Conservation (phyloP, 169 alveolate species). For the Plasmodium berghei region DNA sequence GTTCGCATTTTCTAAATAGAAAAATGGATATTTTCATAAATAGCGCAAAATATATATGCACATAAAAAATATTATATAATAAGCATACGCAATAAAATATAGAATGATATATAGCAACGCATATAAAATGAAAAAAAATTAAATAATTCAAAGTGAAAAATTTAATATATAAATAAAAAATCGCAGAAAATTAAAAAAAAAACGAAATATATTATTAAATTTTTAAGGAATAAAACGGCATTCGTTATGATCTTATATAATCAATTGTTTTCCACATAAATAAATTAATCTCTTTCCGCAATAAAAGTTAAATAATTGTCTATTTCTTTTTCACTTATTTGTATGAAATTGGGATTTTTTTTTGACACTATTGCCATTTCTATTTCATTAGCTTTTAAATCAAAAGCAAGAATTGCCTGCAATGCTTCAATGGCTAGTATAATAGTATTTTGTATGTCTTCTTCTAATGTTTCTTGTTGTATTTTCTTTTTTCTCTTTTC, state of each 20-base stretch:
- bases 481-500: constrained; percentile 78
- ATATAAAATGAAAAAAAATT: no score
- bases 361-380: constrained; percentile 93
- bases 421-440: constrained; percentile 83
- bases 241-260: no score
- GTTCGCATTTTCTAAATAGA: no score
- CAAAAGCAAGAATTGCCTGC: constrained; percentile 84
- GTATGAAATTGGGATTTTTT: constrained; percentile 89
- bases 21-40: no score
- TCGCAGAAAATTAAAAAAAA: no score
- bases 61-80: no score
- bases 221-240: no score
- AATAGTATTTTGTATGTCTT: constrained; percentile 80
- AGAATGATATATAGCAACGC: no score
- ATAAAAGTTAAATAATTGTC: constrained; percentile 89
- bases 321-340: constrained; percentile 89
- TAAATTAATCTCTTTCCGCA: constrained; percentile 89
- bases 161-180: no score
- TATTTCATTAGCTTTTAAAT: constrained; percentile 90
- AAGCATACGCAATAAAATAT: not conserved
- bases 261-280: not conserved
- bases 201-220: no score
- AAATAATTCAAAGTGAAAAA: no score
- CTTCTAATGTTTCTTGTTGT: constrained; percentile 80
- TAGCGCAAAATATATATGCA: no score